Conservation (phyloP, 768 basidiomycete species). For the Pholiota conissans region DNA sequence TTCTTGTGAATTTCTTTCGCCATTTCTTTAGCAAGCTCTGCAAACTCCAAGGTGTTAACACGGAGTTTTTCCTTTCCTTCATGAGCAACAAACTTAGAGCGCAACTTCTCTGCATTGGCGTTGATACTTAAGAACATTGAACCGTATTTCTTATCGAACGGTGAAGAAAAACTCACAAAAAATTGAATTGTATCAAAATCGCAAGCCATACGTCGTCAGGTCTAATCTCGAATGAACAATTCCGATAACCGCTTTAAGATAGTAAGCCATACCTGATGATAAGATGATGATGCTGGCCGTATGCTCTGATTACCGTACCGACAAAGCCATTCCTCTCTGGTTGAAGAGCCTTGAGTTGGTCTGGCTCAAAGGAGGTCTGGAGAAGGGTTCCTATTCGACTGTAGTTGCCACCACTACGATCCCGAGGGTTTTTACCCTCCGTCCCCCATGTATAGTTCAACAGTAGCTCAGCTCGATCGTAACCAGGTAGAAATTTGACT, state of each 20-base stretch:
- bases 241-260: background rate
- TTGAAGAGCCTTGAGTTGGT: background rate
- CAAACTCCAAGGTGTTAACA: background rate
- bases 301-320: background rate
- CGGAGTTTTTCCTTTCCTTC: background rate
- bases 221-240: background rate
- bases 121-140: constrained; percentile 7
- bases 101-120: constrained; percentile 7
- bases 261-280: background rate
- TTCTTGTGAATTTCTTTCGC: constrained; percentile 1
- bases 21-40: background rate
- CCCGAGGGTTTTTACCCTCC: background rate
- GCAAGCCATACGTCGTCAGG: constrained; percentile 17
- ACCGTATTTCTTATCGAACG: too few relatives aligned
- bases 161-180: constrained; percentile 1
- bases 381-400: background rate
- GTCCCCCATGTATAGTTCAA: background rate
- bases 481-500: too few relatives aligned
- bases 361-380: background rate
- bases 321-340: background rate
- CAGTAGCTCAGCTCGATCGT: background rate
- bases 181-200: constrained; percentile 9
- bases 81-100: background rate
- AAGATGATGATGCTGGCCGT: background rate
- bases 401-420: too few relatives aligned